Evolutionary conservation across 768 basidiomycete species (phyloP), one percentile per base, ranked within the genome.

Genomic region (Pisolithus marmoratus): DNA sequence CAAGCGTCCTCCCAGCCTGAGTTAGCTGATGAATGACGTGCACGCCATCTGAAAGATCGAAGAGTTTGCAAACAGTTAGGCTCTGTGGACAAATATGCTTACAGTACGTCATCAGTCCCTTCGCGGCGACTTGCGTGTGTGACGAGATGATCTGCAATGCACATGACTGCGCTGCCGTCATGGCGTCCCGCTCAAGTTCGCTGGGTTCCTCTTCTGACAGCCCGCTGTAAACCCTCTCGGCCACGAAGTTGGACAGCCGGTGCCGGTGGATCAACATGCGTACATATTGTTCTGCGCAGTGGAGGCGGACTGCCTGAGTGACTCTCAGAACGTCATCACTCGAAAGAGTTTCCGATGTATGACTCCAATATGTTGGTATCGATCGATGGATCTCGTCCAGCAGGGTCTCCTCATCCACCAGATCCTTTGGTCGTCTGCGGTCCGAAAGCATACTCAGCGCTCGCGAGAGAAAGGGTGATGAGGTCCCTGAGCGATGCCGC

Each of bases 21-120:
- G 93, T 94, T 53, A 95, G 74, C 66, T 96, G 94, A 64, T 96
- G 93, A 43, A 96, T 95, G 54, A 94, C 92, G 65, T 94, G 92
- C 1, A 95, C 92, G 2, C 93, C 93, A 67, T 93, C 91, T 94
- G 61, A 4, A 26, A 7, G 51, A 46, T 52, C 55, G 49, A 53
- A 54, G 58, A 43, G 51, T 48, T 53, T 48, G 23, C 42, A 48
- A 54, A 49, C 38, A 31, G 46, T 23, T 37, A 53, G 31, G 55
- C 38, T 37, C 17, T 37, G 46, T 19, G 4, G 34, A 51, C 45
- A 38, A 48, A 52, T 41, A 58, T 36, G 78, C 90, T 71, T 60
- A 93, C 90, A 95, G 61, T 94, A 96, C 5, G 93, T 94, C 92
- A 96, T 94, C 60, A 94, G 59, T 54, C 92, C 83, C 73, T 87